A percentile compares a stretch with the other conserved stretches of the same genome.
Conservation (phyloP, 83 land plant genomes). For the Thuja plicata region DNA sequence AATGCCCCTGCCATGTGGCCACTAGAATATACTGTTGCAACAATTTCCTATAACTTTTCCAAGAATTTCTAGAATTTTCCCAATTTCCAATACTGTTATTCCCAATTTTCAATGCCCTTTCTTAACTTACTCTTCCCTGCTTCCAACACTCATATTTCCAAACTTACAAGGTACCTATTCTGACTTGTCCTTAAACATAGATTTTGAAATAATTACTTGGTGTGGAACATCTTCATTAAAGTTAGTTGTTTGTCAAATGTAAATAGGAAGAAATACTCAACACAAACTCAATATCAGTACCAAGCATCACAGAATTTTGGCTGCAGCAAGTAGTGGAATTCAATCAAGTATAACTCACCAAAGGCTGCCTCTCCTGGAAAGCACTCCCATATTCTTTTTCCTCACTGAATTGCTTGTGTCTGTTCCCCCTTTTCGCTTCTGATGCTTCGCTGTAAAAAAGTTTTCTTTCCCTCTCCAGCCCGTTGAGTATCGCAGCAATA, state of each 20-base stretch:
- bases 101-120: background rate
- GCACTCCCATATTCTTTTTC: background rate
- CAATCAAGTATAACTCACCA: background rate
- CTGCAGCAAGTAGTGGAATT: background rate
- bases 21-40: background rate
- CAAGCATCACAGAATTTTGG: background rate
- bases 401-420: background rate
- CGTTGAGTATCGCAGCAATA: background rate
- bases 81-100: background rate
- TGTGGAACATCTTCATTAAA: background rate
- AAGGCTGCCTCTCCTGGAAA: background rate
- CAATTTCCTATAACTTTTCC: background rate
- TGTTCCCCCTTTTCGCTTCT: background rate
- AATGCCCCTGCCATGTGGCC: background rate
- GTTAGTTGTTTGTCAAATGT: background rate
- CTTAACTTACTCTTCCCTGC: background rate
- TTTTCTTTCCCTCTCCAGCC: conserved; percentile 12
- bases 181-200: background rate
- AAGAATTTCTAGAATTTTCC: no score
- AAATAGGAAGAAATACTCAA: background rate
- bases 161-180: background rate
- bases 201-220: background rate
- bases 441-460: background rate
- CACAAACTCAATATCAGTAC: background rate
- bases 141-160: background rate